Percentiles rank a stretch among this genome's conserved stretches.
These are phyloP conservation scores for Cercospora beticola DNA, from an alignment of 2,329 filamentous ascomycete species.

Conservation along the genomic window DNA sequence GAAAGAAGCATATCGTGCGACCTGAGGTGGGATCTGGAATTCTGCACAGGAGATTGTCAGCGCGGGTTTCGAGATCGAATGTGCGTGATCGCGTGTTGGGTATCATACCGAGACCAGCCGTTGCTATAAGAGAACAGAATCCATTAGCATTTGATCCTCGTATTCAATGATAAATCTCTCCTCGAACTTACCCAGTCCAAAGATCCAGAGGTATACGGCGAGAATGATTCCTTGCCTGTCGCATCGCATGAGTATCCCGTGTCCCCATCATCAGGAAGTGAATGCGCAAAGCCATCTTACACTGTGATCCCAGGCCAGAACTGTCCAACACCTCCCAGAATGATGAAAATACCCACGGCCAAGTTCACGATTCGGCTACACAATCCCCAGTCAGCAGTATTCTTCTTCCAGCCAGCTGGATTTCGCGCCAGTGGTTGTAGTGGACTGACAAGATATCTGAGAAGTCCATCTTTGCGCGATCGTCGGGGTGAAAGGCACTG, in stretches of 20 bases:
- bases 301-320: conserved; percentile 60
- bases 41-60: conserved; percentile 59
- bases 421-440: not conserved
- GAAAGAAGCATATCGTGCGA: conserved; percentile 92
- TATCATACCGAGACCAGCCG: no score
- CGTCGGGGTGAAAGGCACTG: not conserved
- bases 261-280: no score
- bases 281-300: conserved; percentile 47
- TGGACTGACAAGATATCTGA: conserved; percentile 81
- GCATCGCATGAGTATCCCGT: conserved; percentile 1
- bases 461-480: conserved; percentile 69
- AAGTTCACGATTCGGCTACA: conserved; percentile 91
- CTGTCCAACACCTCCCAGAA: conserved; percentile 76
- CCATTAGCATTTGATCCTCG: no score
- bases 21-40: conserved; percentile 91
- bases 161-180: no score
- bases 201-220: conserved; percentile 84
- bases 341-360: conserved; percentile 79
- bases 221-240: conserved; percentile 70
- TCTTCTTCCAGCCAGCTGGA: conserved; percentile 14
- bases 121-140: no score
- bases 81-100: no score
- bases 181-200: conserved; percentile 81
- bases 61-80: no score
- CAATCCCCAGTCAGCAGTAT: conserved; percentile 15